A percentile compares a stretch with the other conserved stretches of the same genome.
Conservation (phyloP, 371 early-diverging fungal genomes). For the Mucor lusitanicus region DNA sequence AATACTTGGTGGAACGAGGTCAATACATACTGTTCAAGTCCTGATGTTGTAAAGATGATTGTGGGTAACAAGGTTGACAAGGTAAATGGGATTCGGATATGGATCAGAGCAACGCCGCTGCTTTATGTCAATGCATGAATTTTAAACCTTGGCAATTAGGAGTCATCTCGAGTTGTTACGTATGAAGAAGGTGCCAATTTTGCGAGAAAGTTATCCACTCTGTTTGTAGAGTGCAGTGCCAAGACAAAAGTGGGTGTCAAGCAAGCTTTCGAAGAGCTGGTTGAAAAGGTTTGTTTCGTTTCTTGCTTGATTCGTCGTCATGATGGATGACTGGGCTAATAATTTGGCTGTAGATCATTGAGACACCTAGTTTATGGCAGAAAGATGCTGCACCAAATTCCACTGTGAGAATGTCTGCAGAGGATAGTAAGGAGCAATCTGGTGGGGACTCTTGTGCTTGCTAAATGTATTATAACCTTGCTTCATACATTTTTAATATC, state of each 20-base stretch:
- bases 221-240: slow-evolving; percentile 96
- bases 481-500: too few relatives aligned
- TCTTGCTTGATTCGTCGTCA: background rate
- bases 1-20: slow-evolving; percentile 94
- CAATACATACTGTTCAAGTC: slow-evolving; percentile 85
- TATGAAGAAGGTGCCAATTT: slow-evolving; percentile 88
- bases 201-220: slow-evolving; percentile 81
- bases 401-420: slow-evolving; percentile 14
- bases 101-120: background rate
- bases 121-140: background rate
- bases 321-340: background rate
- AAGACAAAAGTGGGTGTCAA: slow-evolving; percentile 25
- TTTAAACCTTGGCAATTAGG: slow-evolving; percentile 33
- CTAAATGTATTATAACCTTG: background rate
- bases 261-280: slow-evolving; percentile 12
- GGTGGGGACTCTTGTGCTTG: slow-evolving; percentile 16
- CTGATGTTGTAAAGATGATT: slow-evolving; percentile 93
- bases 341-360: slow-evolving; percentile 57
- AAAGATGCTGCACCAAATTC: slow-evolving; percentile 52
- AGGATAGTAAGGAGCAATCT: slow-evolving; percentile 6
- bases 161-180: slow-evolving; percentile 78
- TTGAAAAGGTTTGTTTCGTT: slow-evolving; percentile 17
- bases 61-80: slow-evolving; percentile 98
- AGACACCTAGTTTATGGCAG: slow-evolving; percentile 80
- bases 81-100: slow-evolving; percentile 35